These are phyloP conservation scores for Margaritispora aquatica DNA, from an alignment of 495 filamentous ascomycete genomes.

Conservation along the genomic window DNA sequence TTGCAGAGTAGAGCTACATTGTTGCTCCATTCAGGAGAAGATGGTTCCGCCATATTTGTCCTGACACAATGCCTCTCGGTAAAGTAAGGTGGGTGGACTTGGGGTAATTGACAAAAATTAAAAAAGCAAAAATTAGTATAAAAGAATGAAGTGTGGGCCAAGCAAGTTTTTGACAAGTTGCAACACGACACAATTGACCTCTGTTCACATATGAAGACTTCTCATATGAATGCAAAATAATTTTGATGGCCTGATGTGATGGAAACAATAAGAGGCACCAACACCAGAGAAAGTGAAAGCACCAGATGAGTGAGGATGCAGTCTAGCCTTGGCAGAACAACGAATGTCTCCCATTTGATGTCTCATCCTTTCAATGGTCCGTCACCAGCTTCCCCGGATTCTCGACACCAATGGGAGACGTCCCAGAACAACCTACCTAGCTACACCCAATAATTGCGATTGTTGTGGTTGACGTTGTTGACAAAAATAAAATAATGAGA, in stretches of 20 bases:
- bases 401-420: too few relatives aligned
- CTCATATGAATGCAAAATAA: too few relatives aligned
- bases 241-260: too few relatives aligned
- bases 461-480: neutral
- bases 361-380: neutral
- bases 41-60: neutral
- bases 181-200: too few relatives aligned
- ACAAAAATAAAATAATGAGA: neutral
- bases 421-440: too few relatives aligned
- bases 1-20: neutral
- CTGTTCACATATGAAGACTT: too few relatives aligned
- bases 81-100: too few relatives aligned
- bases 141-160: too few relatives aligned
- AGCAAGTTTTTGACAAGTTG: neutral
- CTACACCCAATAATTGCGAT: too few relatives aligned
- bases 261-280: neutral
- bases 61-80: neutral
- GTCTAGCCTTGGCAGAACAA: neutral
- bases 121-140: too few relatives aligned
- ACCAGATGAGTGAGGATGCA: neutral
- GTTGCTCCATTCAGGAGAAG: constrained; percentile 1
- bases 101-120: neutral
- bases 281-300: neutral
- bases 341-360: too few relatives aligned
- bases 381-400: neutral